Evolutionary conservation across 2,329 filamentous ascomycete genomes (phyloP), one percentile per base, ranked within the genome.

Genomic region (Fusarium tuaranense): DNA sequence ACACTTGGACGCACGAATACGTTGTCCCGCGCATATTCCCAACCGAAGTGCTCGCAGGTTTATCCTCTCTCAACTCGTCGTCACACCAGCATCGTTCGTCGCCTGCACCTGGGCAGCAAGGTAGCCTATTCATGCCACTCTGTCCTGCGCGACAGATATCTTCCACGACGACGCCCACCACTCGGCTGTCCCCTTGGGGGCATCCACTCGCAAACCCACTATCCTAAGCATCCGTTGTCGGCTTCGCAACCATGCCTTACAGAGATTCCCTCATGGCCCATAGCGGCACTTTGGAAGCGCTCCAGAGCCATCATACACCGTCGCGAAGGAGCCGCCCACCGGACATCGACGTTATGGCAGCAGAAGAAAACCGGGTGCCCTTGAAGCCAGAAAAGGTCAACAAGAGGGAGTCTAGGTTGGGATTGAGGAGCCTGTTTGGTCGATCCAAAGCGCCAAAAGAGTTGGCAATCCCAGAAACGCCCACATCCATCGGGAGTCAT

Each of bases 351-450:
- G 65, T 68, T 27, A 72, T 78, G 75, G 65, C 70, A 51, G 32
- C 71, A 18, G 76, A 78, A 60, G 83, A 84, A 66, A 82, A 82
- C 57, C 83, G 84, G 32, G 75, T 86, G 7, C 84, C 87, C 14
- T 72, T 88, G 66, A 86, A 86, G 41, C 73, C 80, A 7, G 83
- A 84, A 57, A 88, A 84, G 74, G 75, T 85, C 27, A 79, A 78
- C 65, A 86, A 83, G 77, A 83, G 88, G 71, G 88, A 89, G 69
- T 90, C 88, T 18, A 87, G 84, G 68, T 76, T 90, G 61, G 88
- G 86, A 5, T 78, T 90, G 59, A 83, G 87, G 63, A 86, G 81
- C 71, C 83, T 91, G 10, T 90, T 91, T 73, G 82, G 84, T 46
- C 84, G 87, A 69, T 82, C 83, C 22, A 88, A 84, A 76, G 60